A percentile compares a stretch with the other conserved stretches of the same genome.
phyloP scores from a whole-genome alignment of 202 grass and related monocot genomes.

The Dendrocalamus latiflorus region DNA sequence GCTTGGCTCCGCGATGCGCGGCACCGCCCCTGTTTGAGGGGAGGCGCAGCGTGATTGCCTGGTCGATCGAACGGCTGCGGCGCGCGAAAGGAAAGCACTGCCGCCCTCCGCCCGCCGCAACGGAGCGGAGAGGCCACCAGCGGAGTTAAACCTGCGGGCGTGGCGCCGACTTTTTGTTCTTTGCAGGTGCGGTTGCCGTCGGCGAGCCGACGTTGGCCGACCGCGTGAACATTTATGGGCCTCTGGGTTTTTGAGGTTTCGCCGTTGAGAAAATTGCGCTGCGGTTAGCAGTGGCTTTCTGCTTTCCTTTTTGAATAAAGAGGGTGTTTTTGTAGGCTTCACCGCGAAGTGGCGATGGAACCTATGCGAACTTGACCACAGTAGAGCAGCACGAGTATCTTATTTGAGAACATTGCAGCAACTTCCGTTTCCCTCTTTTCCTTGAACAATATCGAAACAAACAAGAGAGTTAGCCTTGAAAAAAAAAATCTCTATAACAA shows the following conservation, averaged over 20 bases:
- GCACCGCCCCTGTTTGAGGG: neutral
- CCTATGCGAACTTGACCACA: neutral
- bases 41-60: constrained; percentile 1
- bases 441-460: neutral
- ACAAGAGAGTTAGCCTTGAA: neutral
- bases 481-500: neutral
- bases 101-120: constrained; percentile 35
- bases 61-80: constrained; percentile 5
- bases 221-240: constrained; percentile 8
- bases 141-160: neutral
- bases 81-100: neutral
- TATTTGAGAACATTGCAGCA: too few relatives aligned
- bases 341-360: neutral
- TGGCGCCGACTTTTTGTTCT: neutral
- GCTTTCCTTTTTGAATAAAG: neutral
- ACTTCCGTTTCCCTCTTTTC: neutral
- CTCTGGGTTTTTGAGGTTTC: neutral
- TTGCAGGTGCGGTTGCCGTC: neutral
- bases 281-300: constrained; percentile 36
- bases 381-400: neutral
- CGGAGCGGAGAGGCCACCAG: constrained; percentile 2
- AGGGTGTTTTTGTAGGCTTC: neutral
- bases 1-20: neutral
- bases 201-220: neutral
- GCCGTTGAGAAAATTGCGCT: neutral